Conservation (phyloP, 768 basidiomycete genomes). For the Candolleomyces aberdarensis region DNA sequence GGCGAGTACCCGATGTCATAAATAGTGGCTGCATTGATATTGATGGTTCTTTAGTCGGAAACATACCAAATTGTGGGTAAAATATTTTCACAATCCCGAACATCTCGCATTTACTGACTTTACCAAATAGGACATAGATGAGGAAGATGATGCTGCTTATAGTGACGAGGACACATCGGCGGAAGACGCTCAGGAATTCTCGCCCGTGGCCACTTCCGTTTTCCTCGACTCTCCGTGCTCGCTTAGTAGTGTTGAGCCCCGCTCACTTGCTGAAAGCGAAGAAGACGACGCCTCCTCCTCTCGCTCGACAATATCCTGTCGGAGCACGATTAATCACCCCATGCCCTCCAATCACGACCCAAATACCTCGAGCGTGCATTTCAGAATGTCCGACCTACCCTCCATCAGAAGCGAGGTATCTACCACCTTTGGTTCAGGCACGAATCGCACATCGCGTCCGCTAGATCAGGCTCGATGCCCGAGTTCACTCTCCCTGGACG, state of each 20-base stretch:
- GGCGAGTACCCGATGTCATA: neutral
- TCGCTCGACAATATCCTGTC: neutral
- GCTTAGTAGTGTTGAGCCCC: neutral
- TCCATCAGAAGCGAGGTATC: constrained; percentile 5
- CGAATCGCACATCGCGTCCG: neutral
- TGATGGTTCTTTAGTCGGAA: neutral
- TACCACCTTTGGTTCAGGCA: neutral
- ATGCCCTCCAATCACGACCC: neutral
- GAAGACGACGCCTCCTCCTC: neutral
- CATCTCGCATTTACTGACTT: neutral
- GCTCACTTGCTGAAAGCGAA: neutral
- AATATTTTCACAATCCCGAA: neutral
- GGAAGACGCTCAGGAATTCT: neutral
- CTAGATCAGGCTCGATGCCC: neutral
- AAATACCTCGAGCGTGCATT: neutral
- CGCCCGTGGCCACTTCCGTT: neutral
- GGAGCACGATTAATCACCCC: neutral
- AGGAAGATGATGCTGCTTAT: neutral
- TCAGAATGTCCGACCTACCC: neutral
- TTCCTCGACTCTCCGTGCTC: neutral
- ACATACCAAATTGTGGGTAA: neutral
- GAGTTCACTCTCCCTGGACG: constrained; percentile 5
- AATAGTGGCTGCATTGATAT: neutral
- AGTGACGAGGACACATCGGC: neutral
- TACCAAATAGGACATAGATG: neutral